These are phyloP conservation scores for Suhomyces faveliae DNA, from an alignment of 805 yeast species.

Conservation along the genomic window DNA sequence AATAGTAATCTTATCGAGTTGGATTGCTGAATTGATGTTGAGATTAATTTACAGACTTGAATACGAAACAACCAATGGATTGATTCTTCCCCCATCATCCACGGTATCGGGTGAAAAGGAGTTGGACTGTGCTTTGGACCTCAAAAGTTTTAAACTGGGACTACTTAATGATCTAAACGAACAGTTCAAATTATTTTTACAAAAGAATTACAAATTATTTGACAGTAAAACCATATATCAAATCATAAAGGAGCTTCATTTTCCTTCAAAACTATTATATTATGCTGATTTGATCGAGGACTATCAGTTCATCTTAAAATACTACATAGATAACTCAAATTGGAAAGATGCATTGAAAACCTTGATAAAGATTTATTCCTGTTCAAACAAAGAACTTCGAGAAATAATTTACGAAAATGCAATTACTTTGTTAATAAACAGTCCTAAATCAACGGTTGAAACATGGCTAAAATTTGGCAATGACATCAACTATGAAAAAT, in stretches of 20 bases:
- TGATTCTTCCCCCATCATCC: no score
- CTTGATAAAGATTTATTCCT: slow-evolving; percentile 46
- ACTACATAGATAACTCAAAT: slow-evolving; percentile 64
- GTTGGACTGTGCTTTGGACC: background rate
- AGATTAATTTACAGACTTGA: slow-evolving; percentile 46
- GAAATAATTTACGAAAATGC: slow-evolving; percentile 63
- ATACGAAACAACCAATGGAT: slow-evolving; percentile 15
- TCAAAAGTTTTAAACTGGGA: background rate
- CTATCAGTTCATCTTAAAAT: slow-evolving; percentile 62
- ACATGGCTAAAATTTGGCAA: slow-evolving; percentile 65
- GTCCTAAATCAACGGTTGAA: slow-evolving; percentile 68
- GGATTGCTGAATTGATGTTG: slow-evolving; percentile 62
- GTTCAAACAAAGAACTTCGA: slow-evolving; percentile 13
- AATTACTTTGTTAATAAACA: slow-evolving; percentile 62
- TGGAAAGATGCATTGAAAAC: slow-evolving; percentile 74
- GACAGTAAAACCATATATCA: slow-evolving; percentile 72
- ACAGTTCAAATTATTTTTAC: slow-evolving; percentile 49
- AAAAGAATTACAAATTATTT: slow-evolving; percentile 44
- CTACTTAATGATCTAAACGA: slow-evolving; percentile 5
- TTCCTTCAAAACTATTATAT: slow-evolving; percentile 58
- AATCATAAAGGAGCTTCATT: slow-evolving; percentile 64
- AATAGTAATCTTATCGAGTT: slow-evolving; percentile 53
- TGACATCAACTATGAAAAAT: slow-evolving; percentile 54
- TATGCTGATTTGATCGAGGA: slow-evolving; percentile 72
- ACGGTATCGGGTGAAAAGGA: background rate